A percentile compares a stretch with the other conserved stretches of the same genome.
These are phyloP conservation scores for Pyrrhoderma noxium DNA, from an alignment of 1,284 basidiomycete species.

Conservation along the genomic window DNA sequence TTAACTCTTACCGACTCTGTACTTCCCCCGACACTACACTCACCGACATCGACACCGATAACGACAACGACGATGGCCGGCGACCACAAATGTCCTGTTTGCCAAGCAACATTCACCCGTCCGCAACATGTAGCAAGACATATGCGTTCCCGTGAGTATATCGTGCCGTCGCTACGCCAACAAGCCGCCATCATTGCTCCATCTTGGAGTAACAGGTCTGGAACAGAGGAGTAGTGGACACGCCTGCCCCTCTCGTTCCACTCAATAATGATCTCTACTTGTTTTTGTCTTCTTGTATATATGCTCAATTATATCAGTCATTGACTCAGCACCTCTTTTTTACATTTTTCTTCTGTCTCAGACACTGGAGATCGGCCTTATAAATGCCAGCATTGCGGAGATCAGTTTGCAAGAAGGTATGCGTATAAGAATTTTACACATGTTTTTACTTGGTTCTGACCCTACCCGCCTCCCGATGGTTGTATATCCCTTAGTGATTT, in stretches of 20 bases:
- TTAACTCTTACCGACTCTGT: no score
- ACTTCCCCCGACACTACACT: background rate
- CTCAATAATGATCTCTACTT: conserved; percentile 13
- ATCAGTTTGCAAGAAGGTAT: conserved; percentile 83
- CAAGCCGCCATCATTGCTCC: conserved; percentile 11
- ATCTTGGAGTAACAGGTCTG: conserved; percentile 1
- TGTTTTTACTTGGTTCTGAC: conserved; percentile 10
- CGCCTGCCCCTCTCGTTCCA: background rate
- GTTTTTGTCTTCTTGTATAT: conserved; percentile 14
- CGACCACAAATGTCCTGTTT: conserved; percentile 74
- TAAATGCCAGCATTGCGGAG: conserved; percentile 82
- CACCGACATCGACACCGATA: conserved; percentile 2
- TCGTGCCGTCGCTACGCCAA: conserved; percentile 4
- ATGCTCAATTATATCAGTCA: conserved; percentile 18
- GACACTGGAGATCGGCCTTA: conserved; percentile 91
- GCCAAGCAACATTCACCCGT: conserved; percentile 80
- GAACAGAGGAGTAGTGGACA: background rate
- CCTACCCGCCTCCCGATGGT: background rate
- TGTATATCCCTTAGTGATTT: conserved; percentile 51
- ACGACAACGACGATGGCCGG: conserved; percentile 43
- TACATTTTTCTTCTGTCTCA: conserved; percentile 28
- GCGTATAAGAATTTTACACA: conserved; percentile 19
- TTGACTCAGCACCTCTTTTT: conserved; percentile 13
- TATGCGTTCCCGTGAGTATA: conserved; percentile 78
- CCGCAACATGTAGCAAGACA: conserved; percentile 87